These are phyloP conservation scores for Mycena citricolor DNA, from an alignment of 1,284 basidiomycete genomes.

Conservation along the genomic window DNA sequence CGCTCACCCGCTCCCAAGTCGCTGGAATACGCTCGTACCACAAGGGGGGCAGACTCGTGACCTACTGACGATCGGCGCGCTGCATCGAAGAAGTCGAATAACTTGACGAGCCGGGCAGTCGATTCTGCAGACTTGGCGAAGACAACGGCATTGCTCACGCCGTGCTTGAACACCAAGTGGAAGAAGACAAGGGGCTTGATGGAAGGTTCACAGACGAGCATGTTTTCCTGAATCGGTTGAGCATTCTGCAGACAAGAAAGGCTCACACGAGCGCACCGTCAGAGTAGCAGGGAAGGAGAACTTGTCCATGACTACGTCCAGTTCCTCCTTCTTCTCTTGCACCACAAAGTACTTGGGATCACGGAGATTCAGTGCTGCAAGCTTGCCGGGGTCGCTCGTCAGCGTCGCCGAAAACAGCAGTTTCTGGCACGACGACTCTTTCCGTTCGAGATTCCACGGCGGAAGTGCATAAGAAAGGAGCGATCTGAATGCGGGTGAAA, in stretches of 20 bases:
- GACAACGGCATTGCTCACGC: conserved; percentile 75
- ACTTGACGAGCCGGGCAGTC: conserved; percentile 76
- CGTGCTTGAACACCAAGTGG: conserved; percentile 70
- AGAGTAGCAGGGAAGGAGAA: conserved; percentile 84
- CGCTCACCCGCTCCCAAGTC: conserved; percentile 79
- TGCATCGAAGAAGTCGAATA: conserved; percentile 83
- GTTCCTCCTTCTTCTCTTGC: conserved; percentile 47
- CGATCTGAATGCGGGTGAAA: conserved; percentile 59
- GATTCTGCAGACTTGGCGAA: conserved; percentile 98
- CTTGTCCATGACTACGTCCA: conserved; percentile 66
- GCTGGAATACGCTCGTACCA: conserved; percentile 74
- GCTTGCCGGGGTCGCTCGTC: conserved; percentile 90
- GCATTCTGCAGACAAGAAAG: conserved; percentile 6
- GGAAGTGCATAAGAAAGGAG: conserved; percentile 40
- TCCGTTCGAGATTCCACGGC: conserved; percentile 53
- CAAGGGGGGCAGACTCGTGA: conserved; percentile 39
- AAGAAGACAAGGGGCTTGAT: conserved; percentile 91
- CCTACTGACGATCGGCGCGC: conserved; percentile 35
- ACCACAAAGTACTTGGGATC: conserved; percentile 91
- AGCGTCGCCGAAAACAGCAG: conserved; percentile 96
- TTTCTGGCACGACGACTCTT: conserved; percentile 82
- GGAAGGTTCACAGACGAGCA: conserved; percentile 78
- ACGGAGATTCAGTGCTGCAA: conserved; percentile 78
- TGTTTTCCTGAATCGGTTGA: conserved; percentile 66
- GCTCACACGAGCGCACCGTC: conserved; percentile 45